phyloP scores from a whole-genome alignment of 2,329 filamentous ascomycete genomes.

The Colletotrichum incanum region DNA sequence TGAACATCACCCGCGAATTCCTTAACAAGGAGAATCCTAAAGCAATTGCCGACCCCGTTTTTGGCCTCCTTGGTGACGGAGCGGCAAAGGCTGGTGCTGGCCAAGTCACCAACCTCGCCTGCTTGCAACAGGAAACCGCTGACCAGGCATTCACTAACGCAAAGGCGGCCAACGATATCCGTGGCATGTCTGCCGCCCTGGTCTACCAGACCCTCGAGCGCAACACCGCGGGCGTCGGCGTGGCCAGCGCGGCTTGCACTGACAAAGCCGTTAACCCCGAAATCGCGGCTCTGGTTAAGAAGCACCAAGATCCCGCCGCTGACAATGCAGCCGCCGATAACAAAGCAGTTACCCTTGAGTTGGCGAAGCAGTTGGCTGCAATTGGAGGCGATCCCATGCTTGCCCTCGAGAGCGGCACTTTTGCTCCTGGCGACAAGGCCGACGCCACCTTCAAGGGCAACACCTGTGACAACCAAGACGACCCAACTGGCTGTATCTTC shows the following conservation, averaged over 20 bases:
- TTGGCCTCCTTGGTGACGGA: constrained; percentile 66
- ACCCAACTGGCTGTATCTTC: constrained; percentile 71
- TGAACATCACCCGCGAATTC: constrained; percentile 58
- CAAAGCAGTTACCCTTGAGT: constrained; percentile 58
- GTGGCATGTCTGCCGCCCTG: constrained; percentile 68
- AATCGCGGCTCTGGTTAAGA: constrained; percentile 58
- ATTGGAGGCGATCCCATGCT: constrained; percentile 60
- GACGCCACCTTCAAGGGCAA: constrained; percentile 64
- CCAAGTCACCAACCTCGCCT: constrained; percentile 58
- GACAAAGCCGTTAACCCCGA: constrained; percentile 62
- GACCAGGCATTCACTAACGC: constrained; percentile 75
- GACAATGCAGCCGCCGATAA: constrained; percentile 58
- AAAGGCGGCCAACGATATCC: constrained; percentile 66
- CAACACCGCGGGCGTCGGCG: constrained; percentile 62
- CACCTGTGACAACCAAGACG: constrained; percentile 66
- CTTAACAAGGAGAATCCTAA: constrained; percentile 64
- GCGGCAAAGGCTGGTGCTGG: constrained; percentile 60
- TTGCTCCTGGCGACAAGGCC: constrained; percentile 56
- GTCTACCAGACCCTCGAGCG: constrained; percentile 70
- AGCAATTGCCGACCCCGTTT: constrained; percentile 64
- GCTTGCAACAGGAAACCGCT: constrained; percentile 64
- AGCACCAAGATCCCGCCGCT: constrained; percentile 63
- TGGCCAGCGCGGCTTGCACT: constrained; percentile 56
- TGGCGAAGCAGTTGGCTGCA: constrained; percentile 60
- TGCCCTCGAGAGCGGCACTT: constrained; percentile 61